Conservation (phyloP, 495 filamentous ascomycete genomes). For the Copromyces sp. region DNA sequence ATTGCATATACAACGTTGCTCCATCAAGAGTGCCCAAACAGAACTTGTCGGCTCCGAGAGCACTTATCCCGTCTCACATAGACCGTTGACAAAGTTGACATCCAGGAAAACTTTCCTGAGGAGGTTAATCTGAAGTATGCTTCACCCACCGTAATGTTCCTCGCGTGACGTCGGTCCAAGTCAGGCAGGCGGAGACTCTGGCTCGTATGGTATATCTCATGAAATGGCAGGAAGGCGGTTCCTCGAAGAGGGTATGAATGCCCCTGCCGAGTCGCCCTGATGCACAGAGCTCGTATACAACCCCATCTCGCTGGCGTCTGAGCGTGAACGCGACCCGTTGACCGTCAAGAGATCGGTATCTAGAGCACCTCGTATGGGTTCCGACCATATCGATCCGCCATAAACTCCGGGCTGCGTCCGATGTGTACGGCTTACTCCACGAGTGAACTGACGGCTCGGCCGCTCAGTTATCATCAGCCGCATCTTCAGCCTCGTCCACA, state of each 20-base stretch:
- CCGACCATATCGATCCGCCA: not conserved
- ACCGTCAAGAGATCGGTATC: not conserved
- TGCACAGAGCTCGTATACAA: not conserved
- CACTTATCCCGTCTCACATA: not conserved
- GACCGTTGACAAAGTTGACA: not conserved
- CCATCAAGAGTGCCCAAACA: not conserved
- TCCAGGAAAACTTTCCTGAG: not conserved
- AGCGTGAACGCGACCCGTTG: not conserved
- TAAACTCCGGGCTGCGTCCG: not conserved
- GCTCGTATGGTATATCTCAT: not conserved
- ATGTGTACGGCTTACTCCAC: not conserved
- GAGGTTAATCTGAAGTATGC: not conserved
- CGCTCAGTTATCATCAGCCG: not conserved
- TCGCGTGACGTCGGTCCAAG: not conserved
- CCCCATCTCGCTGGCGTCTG: not conserved
- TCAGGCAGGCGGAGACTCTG: not conserved
- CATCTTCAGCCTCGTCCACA: constrained; percentile 1
- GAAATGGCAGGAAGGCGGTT: not conserved
- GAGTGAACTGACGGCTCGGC: not conserved
- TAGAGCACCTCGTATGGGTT: not conserved
- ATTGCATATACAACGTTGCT: not conserved
- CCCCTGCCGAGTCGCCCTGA: not conserved
- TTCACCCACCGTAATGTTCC: not conserved
- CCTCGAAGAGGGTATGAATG: not conserved
- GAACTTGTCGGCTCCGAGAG: not conserved